Evolutionary conservation across 495 filamentous ascomycete genomes (phyloP).

Genomic region (Penicillium waksmanii): DNA sequence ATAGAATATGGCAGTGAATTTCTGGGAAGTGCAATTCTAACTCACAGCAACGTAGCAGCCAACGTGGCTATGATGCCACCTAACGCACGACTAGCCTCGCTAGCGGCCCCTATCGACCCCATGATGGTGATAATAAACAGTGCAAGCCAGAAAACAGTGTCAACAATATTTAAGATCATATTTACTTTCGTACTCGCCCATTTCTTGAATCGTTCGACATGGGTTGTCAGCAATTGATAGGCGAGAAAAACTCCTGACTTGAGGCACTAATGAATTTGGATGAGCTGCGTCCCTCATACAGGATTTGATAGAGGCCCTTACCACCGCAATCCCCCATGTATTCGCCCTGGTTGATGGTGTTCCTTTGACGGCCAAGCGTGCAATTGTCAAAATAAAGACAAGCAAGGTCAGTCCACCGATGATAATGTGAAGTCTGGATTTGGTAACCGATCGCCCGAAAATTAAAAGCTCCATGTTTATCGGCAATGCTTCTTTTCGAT

Average conservation of each 20-base stretch:
- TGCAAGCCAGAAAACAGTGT: constrained; percentile 40
- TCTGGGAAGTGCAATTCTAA: neutral
- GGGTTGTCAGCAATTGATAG: constrained; percentile 36
- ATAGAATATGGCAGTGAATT: neutral
- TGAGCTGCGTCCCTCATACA: neutral
- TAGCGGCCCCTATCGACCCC: constrained; percentile 16
- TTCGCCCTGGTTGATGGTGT: constrained; percentile 27
- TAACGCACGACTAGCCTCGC: constrained; percentile 24
- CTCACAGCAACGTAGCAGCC: constrained; percentile 27
- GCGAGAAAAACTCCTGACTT: constrained; percentile 39
- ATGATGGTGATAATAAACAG: constrained; percentile 29
- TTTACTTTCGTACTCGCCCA: constrained; percentile 37
- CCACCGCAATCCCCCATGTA: constrained; percentile 35
- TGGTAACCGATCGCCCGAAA: neutral
- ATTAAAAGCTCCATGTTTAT: neutral
- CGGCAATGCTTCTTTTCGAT: no score
- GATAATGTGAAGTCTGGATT: constrained; percentile 16
- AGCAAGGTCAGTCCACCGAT: constrained; percentile 20
- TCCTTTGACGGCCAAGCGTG: constrained; percentile 24
- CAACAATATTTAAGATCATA: constrained; percentile 35
- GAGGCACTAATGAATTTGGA: constrained; percentile 22
- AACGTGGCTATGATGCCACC: constrained; percentile 24
- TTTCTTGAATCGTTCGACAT: constrained; percentile 26
- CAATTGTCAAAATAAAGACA: constrained; percentile 31
- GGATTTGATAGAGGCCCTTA: constrained; percentile 5